These are phyloP conservation scores for Linanthus parryae DNA, from an alignment of 148 eudicot species.

Conservation along the genomic window DNA sequence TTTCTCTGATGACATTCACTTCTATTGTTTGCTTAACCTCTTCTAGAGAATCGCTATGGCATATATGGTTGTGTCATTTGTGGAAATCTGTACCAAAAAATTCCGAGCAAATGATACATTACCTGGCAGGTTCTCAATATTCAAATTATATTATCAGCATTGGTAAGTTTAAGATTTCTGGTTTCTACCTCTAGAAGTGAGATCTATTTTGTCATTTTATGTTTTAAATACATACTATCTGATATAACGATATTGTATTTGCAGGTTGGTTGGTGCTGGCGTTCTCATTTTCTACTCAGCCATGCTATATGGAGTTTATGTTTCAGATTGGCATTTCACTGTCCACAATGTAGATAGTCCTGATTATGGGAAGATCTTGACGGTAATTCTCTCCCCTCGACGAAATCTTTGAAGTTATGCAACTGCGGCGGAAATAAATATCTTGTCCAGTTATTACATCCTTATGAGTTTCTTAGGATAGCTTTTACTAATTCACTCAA, in stretches of 20 bases:
- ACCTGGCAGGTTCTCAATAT: conserved; percentile 40
- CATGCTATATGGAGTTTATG: conserved; percentile 61
- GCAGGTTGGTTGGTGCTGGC: conserved; percentile 64
- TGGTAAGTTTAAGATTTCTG: too few relatives aligned
- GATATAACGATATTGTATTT: conserved; percentile 15
- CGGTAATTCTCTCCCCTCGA: too few relatives aligned
- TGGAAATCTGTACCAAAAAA: conserved; percentile 55
- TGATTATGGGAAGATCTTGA: conserved; percentile 62
- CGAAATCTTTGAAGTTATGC: too few relatives aligned
- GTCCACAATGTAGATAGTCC: conserved; percentile 45
- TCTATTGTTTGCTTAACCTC: conserved; percentile 1
- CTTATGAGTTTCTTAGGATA: not conserved
- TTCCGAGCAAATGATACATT: conserved; percentile 22
- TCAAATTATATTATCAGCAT: conserved; percentile 58
- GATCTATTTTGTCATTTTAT: too few relatives aligned
- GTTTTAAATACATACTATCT: not conserved
- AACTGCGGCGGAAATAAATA: too few relatives aligned
- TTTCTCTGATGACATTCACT: too few relatives aligned
- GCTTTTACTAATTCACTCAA: too few relatives aligned
- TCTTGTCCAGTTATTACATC: not conserved
- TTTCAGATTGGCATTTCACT: conserved; percentile 84
- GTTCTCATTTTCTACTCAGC: conserved; percentile 61
- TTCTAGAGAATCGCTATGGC: conserved; percentile 85
- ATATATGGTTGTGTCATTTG: conserved; percentile 62
- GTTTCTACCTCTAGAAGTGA: too few relatives aligned